A percentile compares a stretch with the other conserved stretches of the same genome.
These are phyloP conservation scores for Cornus florida DNA, from an alignment of 148 eudicot genomes.

Conservation along the genomic window DNA sequence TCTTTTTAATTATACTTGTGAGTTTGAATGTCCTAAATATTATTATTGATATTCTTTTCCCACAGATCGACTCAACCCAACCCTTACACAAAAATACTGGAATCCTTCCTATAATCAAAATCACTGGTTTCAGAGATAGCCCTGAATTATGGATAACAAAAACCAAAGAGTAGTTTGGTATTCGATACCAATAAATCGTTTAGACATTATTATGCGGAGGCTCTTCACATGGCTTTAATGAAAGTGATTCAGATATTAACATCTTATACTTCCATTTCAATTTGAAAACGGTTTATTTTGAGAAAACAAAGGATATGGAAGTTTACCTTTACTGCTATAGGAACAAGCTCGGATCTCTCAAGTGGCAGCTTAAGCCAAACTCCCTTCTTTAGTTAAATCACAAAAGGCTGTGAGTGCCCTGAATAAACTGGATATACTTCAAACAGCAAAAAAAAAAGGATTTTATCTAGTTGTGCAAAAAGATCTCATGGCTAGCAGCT, in stretches of 20 bases:
- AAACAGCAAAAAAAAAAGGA: background rate
- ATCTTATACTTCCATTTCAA: background rate
- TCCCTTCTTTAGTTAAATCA: conserved; percentile 50
- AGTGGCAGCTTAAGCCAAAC: conserved; percentile 87
- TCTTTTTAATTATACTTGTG: too few relatives aligned
- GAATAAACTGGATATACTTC: background rate
- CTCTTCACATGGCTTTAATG: background rate
- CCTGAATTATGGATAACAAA: background rate
- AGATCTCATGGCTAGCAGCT: background rate
- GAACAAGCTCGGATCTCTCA: conserved; percentile 67
- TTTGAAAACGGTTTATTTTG: background rate
- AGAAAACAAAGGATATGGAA: background rate
- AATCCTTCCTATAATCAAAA: conserved; percentile 64
- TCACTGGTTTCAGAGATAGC: background rate
- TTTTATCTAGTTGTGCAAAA: background rate
- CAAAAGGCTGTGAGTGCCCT: background rate
- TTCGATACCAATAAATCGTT: background rate
- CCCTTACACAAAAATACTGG: too few relatives aligned
- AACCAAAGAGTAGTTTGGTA: background rate
- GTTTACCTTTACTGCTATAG: conserved; percentile 69
- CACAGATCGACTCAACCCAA: too few relatives aligned
- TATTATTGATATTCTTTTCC: too few relatives aligned
- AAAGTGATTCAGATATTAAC: background rate
- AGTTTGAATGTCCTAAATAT: too few relatives aligned
- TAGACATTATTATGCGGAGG: background rate